phyloP scores from a whole-genome alignment of 768 basidiomycete species.

The Agrocybe pediades region DNA sequence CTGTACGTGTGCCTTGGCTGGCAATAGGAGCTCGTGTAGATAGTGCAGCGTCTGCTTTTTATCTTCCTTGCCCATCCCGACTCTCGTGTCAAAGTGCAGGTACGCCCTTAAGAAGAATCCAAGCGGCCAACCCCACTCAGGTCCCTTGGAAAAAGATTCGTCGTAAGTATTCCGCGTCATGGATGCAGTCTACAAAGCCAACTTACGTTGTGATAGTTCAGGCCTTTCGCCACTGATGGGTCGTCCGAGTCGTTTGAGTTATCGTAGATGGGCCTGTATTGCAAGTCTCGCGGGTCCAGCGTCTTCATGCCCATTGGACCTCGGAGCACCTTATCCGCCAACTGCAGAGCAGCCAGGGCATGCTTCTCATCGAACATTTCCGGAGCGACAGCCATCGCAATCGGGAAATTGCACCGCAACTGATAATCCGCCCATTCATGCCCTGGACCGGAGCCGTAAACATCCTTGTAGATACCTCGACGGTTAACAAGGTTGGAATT shows the following conservation, averaged over 20 bases:
- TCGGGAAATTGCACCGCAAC: conserved; percentile 89
- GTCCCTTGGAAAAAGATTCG: conserved; percentile 55
- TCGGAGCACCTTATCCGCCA: conserved; percentile 83
- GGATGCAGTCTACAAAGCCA: not conserved
- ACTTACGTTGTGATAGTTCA: conserved; percentile 90
- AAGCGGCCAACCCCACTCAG: conserved; percentile 94
- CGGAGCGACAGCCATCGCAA: conserved; percentile 96
- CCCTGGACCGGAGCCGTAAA: conserved; percentile 84
- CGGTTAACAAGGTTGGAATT: conserved; percentile 76
- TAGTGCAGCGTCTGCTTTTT: conserved; percentile 73
- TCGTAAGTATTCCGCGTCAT: conserved; percentile 5
- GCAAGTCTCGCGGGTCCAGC: conserved; percentile 81
- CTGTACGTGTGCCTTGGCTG: conserved; percentile 72
- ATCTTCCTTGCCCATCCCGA: conserved; percentile 75
- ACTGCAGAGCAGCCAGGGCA: conserved; percentile 75
- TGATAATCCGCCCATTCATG: conserved; percentile 99
- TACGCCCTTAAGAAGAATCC: conserved; percentile 96
- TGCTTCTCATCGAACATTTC: conserved; percentile 86
- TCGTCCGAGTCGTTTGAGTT: conserved; percentile 93
- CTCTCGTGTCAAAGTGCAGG: conserved; percentile 78
- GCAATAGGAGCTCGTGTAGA: conserved; percentile 72
- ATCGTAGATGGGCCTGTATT: conserved; percentile 91
- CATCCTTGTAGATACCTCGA: conserved; percentile 98
- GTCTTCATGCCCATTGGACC: conserved; percentile 97
- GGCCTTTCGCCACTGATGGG: conserved; percentile 81